Percentiles rank a stretch among this genome's conserved stretches.
Conservation (phyloP, 2,329 filamentous ascomycete species). For the Aspergillus chevalieri region DNA sequence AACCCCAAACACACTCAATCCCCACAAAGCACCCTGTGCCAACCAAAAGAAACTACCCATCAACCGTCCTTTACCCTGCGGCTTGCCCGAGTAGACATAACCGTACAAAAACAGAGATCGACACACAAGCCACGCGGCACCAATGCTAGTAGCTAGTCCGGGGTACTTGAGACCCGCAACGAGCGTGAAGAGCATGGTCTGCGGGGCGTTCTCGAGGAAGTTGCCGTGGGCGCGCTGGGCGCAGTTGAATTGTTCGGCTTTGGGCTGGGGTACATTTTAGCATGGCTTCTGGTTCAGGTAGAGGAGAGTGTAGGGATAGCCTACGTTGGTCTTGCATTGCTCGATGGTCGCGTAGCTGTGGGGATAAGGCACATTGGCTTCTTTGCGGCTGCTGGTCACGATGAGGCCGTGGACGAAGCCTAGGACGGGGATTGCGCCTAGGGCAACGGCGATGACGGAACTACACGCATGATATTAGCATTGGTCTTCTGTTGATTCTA, state of each 20-base stretch:
- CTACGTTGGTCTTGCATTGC: constrained; percentile 46
- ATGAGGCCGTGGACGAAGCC: constrained; percentile 46
- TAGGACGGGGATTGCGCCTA: constrained; percentile 50
- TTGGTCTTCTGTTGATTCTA: background rate
- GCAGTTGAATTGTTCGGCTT: constrained; percentile 46
- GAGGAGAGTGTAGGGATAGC: constrained; percentile 17
- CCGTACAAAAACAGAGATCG: constrained; percentile 45
- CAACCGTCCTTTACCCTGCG: constrained; percentile 33
- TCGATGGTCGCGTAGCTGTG: constrained; percentile 53
- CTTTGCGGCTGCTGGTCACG: constrained; percentile 43
- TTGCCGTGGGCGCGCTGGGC: constrained; percentile 55
- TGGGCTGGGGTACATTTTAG: constrained; percentile 20
- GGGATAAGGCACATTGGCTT: constrained; percentile 52
- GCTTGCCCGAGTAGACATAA: constrained; percentile 38
- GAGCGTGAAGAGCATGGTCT: constrained; percentile 47
- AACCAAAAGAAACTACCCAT: constrained; percentile 34
- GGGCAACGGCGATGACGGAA: constrained; percentile 50
- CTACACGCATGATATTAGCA: constrained; percentile 27
- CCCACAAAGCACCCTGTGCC: constrained; percentile 36
- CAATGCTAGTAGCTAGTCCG: constrained; percentile 39
- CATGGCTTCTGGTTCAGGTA: background rate
- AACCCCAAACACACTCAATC: constrained; percentile 32
- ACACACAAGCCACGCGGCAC: constrained; percentile 46
- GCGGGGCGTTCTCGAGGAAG: constrained; percentile 53
- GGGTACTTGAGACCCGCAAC: constrained; percentile 52